phyloP scores from a whole-genome alignment of 108 stramenopile genomes.

The Schizochytrium sp. region DNA sequence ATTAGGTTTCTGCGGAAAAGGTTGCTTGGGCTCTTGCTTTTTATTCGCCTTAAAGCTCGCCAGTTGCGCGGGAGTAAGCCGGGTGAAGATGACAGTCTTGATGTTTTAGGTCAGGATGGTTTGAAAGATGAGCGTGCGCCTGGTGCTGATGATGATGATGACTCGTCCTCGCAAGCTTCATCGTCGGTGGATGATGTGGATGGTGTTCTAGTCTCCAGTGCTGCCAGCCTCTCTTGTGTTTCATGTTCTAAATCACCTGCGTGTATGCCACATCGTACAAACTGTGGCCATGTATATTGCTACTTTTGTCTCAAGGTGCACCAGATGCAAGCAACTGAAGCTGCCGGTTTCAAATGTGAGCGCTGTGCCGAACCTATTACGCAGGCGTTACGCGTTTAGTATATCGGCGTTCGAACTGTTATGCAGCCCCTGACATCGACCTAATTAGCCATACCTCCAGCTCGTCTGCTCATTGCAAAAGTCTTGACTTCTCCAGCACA shows the following conservation, averaged over 20 bases:
- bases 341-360: background rate
- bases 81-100: background rate
- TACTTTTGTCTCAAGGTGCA: slow-evolving; percentile 33
- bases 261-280: slow-evolving; percentile 48
- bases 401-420: too few species aligned
- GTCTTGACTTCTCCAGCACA: too few species aligned
- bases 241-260: background rate
- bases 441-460: too few species aligned
- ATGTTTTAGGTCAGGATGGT: too few species aligned
- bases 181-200: too few species aligned
- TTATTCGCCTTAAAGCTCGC: background rate
- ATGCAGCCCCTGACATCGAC: too few species aligned
- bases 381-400: background rate
- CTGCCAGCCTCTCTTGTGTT: background rate
- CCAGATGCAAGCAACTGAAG: slow-evolving; percentile 11
- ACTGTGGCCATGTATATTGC: slow-evolving; percentile 52
- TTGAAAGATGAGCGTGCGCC: too few species aligned
- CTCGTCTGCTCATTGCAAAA: too few species aligned
- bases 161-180: too few species aligned
- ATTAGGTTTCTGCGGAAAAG: background rate
- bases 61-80: background rate
- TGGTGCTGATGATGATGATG: too few species aligned
- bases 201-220: too few species aligned
- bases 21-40: background rate
- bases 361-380: slow-evolving; percentile 13